These are phyloP conservation scores for Obelidium mucronatum DNA, from an alignment of 192 early-diverging fungal species.

Conservation along the genomic window DNA sequence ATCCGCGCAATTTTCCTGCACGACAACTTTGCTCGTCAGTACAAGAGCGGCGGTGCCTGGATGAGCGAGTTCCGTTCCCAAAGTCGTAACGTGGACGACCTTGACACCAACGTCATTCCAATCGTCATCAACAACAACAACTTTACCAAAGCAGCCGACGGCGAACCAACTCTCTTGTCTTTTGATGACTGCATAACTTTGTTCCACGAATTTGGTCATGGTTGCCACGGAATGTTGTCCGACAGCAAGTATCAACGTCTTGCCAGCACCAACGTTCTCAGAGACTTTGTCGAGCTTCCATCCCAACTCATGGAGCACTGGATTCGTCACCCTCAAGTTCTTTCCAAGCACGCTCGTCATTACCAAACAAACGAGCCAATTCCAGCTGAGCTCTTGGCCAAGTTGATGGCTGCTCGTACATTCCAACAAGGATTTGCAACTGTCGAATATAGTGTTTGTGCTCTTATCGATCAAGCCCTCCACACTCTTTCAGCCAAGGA, in stretches of 20 bases:
- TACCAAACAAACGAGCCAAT: constrained; percentile 67
- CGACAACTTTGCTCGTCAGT: constrained; percentile 17
- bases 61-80: constrained; percentile 13
- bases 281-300: constrained; percentile 88
- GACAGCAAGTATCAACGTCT: constrained; percentile 5
- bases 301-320: constrained; percentile 90
- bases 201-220: constrained; percentile 11
- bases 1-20: constrained; percentile 7
- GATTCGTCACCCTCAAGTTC: constrained; percentile 73
- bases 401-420: constrained; percentile 1
- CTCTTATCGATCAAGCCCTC: neutral
- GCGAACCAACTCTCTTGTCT: neutral
- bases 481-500: constrained; percentile 5
- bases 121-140: constrained; percentile 14
- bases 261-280: neutral
- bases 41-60: constrained; percentile 4
- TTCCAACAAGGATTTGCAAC: constrained; percentile 12
- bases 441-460: neutral
- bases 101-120: constrained; percentile 1
- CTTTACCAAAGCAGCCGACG: neutral
- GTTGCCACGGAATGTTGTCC: constrained; percentile 1
- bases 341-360: constrained; percentile 73
- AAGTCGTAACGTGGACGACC: neutral
- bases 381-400: constrained; percentile 38
- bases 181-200: neutral